A percentile compares a stretch with the other conserved stretches of the same genome.
Conservation (phyloP, 768 basidiomycete genomes). For the Nevesoporus exiguus region DNA sequence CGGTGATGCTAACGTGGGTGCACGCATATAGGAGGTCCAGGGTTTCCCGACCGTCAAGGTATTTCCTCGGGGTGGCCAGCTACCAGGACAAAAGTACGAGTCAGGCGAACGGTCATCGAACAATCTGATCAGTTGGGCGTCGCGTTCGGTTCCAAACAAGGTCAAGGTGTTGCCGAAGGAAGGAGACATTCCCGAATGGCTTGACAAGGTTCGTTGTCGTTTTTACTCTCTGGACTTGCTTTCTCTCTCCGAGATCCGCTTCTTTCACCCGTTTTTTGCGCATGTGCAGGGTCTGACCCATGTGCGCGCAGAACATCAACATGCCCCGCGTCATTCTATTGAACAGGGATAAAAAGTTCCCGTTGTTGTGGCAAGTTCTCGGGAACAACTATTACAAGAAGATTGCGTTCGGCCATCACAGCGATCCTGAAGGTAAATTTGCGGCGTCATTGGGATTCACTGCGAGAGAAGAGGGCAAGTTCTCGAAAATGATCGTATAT, state of each 20-base stretch:
- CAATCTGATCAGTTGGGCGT: slow-evolving; percentile 73
- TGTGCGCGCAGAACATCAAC: slow-evolving; percentile 32
- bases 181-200: slow-evolving; percentile 63
- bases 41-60: slow-evolving; percentile 95
- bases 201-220: slow-evolving; percentile 55
- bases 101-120: slow-evolving; percentile 66
- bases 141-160: slow-evolving; percentile 68
- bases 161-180: slow-evolving; percentile 56
- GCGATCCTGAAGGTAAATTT: slow-evolving; percentile 61
- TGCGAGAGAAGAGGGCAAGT: slow-evolving; percentile 45
- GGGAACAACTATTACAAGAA: slow-evolving; percentile 66
- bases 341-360: slow-evolving; percentile 73
- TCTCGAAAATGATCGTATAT: slow-evolving; percentile 71
- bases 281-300: not conserved
- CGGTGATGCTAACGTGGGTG: not conserved
- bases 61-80: slow-evolving; percentile 71
- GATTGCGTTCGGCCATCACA: slow-evolving; percentile 60
- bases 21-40: slow-evolving; percentile 56
- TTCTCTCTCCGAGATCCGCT: not conserved
- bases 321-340: slow-evolving; percentile 61
- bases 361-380: slow-evolving; percentile 77
- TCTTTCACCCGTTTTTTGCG: not conserved
- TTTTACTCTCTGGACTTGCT: no score
- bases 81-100: slow-evolving; percentile 63
- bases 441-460: slow-evolving; percentile 58